A percentile compares a stretch with the other conserved stretches of the same genome.
These are phyloP conservation scores for Candida buenavistaensis DNA, from an alignment of 1,139 yeast species.

Conservation along the genomic window DNA sequence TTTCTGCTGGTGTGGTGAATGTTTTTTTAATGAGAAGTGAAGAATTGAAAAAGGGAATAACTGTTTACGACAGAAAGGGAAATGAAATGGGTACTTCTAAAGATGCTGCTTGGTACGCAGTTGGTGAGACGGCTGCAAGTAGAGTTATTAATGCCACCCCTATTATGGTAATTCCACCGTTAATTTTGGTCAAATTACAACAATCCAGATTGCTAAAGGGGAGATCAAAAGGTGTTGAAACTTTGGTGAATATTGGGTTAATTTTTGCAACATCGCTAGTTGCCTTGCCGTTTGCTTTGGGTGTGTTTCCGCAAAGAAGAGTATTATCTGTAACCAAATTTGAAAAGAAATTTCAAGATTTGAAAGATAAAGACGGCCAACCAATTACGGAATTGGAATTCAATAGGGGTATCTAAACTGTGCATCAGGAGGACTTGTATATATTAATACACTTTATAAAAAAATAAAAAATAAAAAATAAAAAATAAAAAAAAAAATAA, in stretches of 20 bases:
- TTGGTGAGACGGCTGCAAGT: conserved; percentile 94
- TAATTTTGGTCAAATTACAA: conserved; percentile 76
- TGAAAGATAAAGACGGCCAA: conserved; percentile 66
- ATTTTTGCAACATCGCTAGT: conserved; percentile 82
- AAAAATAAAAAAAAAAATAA: conserved; percentile 1
- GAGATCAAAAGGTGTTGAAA: conserved; percentile 62
- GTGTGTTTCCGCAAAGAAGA: conserved; percentile 89
- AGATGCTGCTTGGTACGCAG: conserved; percentile 87
- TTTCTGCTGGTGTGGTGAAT: conserved; percentile 91
- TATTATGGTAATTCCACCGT: conserved; percentile 93
- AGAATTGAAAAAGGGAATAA: conserved; percentile 82
- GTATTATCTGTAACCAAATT: conserved; percentile 55
- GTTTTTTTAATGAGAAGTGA: conserved; percentile 95
- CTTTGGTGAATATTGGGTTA: conserved; percentile 74
- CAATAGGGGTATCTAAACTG: conserved; percentile 82
- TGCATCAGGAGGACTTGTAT: not conserved
- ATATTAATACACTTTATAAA: not conserved
- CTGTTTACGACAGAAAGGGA: conserved; percentile 70
- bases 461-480: conserved; percentile 3
- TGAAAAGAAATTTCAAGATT: conserved; percentile 61
- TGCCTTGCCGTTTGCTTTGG: conserved; percentile 92
- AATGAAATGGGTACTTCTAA: conserved; percentile 74
- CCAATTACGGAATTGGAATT: conserved; percentile 66
- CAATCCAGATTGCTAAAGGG: conserved; percentile 61
- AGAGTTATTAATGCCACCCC: conserved; percentile 97